Conservation (phyloP, 2,329 filamentous ascomycete genomes). For the Annulohypoxylon truncatum region DNA sequence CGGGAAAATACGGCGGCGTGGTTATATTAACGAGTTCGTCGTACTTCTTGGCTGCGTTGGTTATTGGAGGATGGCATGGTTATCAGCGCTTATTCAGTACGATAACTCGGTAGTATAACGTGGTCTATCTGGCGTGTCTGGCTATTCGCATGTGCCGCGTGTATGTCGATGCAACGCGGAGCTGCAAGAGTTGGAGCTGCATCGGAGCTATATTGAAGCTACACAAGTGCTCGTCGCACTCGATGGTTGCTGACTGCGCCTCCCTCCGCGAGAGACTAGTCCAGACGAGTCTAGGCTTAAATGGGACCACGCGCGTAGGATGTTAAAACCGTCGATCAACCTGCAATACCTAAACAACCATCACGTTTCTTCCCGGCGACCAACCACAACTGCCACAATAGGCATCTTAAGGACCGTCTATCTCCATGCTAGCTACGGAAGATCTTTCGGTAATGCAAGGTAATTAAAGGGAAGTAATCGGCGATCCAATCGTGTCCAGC, state of each 20-base stretch:
- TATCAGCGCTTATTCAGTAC: conserved; percentile 8
- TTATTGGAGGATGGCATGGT: conserved; percentile 16
- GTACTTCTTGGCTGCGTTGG: conserved; percentile 5
- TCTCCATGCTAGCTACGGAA: background rate
- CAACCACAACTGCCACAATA: background rate
- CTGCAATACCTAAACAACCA: background rate
- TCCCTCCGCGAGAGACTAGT: background rate
- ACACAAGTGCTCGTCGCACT: background rate
- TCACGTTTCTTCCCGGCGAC: background rate
- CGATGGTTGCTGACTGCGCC: conserved; percentile 1
- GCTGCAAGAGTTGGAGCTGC: conserved; percentile 1
- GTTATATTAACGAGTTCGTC: conserved; percentile 16
- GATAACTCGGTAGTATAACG: background rate
- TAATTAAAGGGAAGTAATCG: background rate
- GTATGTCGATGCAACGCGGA: background rate
- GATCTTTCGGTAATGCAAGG: background rate
- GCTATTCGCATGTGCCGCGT: background rate
- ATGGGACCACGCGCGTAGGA: background rate
- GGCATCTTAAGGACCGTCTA: background rate
- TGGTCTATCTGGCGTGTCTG: background rate
- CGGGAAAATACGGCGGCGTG: conserved; percentile 13
- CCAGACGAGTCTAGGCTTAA: conserved; percentile 9
- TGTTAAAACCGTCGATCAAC: conserved; percentile 14
- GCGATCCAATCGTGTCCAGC: background rate
- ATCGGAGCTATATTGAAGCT: conserved; percentile 4